Percentiles rank a stretch among this genome's conserved stretches.
Conservation (phyloP, 768 basidiomycete species). For the Sistotremastrum niveocremeum region DNA sequence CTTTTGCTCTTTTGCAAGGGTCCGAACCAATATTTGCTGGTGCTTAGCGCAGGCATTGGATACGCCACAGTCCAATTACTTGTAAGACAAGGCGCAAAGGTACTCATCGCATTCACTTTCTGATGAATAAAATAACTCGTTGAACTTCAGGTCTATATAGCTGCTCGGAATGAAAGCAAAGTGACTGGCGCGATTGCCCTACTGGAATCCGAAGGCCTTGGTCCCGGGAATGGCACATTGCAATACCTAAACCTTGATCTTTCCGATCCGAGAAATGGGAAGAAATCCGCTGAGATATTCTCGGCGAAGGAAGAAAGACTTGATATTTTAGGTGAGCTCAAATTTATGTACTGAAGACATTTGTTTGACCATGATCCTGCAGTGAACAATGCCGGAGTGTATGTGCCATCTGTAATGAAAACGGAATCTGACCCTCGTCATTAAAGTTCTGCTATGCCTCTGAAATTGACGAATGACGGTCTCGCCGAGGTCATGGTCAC, state of each 20-base stretch:
- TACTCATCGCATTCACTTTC: background rate
- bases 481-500: slow-evolving; percentile 26
- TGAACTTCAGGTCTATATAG: slow-evolving; percentile 7
- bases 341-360: too few species aligned
- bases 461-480: slow-evolving; percentile 10
- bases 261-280: slow-evolving; percentile 1
- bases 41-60: slow-evolving; percentile 32
- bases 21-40: background rate
- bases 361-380: too few species aligned
- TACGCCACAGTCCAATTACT: slow-evolving; percentile 38
- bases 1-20: too few species aligned
- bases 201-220: slow-evolving; percentile 4
- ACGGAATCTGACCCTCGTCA: background rate
- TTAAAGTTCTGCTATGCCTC: too few species aligned
- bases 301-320: slow-evolving; percentile 2
- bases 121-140: too few species aligned
- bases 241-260: slow-evolving; percentile 6
- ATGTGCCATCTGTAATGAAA: slow-evolving; percentile 6
- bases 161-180: slow-evolving; percentile 6
- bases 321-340: slow-evolving; percentile 4
- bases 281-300: slow-evolving; percentile 3
- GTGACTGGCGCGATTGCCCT: slow-evolving; percentile 3
- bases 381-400: slow-evolving; percentile 50
- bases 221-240: background rate
- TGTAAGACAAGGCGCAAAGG: slow-evolving; percentile 37